Evolutionary conservation across 2,329 filamentous ascomycete genomes (phyloP), one percentile per base, ranked within the genome.

Genomic region (Conoideocrella luteorostrata): DNA sequence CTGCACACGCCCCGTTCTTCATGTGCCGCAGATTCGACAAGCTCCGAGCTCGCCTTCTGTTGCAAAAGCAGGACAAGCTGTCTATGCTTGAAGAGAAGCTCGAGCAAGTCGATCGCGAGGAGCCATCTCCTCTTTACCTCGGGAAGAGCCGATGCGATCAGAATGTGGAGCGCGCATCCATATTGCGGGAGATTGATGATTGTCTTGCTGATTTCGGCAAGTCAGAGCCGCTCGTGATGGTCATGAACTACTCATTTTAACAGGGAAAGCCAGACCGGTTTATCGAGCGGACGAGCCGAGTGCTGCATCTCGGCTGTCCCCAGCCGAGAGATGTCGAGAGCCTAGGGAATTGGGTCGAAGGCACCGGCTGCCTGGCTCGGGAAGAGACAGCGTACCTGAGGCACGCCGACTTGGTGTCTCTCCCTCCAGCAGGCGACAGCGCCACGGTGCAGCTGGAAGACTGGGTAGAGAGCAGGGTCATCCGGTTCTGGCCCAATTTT

Each of bases 41-140:
- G 3, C 45, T 61, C 11, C 57, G 60, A 2, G 52, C 51, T 12
- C 49, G 61, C 10, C 37, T 64, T 3, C 50, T 63, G 4, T 53
- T 62, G 7, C 40, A 59, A 7, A 62, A 62, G 42, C 59, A 64
- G 44, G 59, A 63, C 39, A 45, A 45, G 26, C 15, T 64, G 3
- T 50, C 48, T 7, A 22, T 53, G 6, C 55, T 64, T 2, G 60
- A 64, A 43, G 12, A 54, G 40, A n/a, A 48, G 21, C 49, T 63
- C 0, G 50, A 62, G 3, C 24, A 52, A 24, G 48, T 57, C 7
- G 60, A 64, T 44, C 21, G 46, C 22, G 38, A 52, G 7, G 52
- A 62, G 40, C 21, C 18, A 7, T 44, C 24, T 23, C 41, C 36
- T 4, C 12, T 46, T 3, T 46, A 38, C n/a, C 39, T 46, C n/a